These are phyloP conservation scores for Candida easanensis DNA, from an alignment of 805 yeast species.

Conservation along the genomic window DNA sequence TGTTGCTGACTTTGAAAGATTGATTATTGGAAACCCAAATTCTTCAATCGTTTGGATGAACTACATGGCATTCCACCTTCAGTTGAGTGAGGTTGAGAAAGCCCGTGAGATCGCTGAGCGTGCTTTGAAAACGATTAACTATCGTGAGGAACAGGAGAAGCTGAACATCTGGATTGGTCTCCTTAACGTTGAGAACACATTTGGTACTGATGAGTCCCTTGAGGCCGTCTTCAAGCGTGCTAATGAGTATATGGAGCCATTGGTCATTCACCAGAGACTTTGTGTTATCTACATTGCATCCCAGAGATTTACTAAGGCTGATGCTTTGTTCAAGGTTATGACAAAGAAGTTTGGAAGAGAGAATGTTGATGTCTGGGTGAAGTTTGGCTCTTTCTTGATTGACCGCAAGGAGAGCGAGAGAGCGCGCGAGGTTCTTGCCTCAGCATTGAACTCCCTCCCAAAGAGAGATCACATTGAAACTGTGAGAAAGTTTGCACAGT, in stretches of 20 bases:
- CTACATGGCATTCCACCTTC: conserved; percentile 96
- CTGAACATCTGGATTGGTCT: conserved; percentile 95
- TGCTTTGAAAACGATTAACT: conserved; percentile 85
- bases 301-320: conserved; percentile 71
- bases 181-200: conserved; percentile 88
- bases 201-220: conserved; percentile 81
- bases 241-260: conserved; percentile 88
- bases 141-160: conserved; percentile 90
- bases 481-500: conserved; percentile 83
- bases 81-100: conserved; percentile 88
- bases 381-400: conserved; percentile 73
- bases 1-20: conserved; percentile 85
- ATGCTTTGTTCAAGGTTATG: conserved; percentile 59
- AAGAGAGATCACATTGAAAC: conserved; percentile 74
- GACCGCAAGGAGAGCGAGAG: conserved; percentile 52
- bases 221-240: conserved; percentile 81
- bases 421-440: conserved; percentile 72
- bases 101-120: conserved; percentile 92
- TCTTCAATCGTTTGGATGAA: conserved; percentile 96
- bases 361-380: conserved; percentile 71
- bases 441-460: conserved; percentile 68
- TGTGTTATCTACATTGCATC: conserved; percentile 72
- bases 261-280: conserved; percentile 75
- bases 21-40: conserved; percentile 88
- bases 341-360: conserved; percentile 77